Evolutionary conservation across 768 basidiomycete genomes (phyloP), one percentile per base, ranked within the genome.

Genomic region (Lentinula aciculospora): DNA sequence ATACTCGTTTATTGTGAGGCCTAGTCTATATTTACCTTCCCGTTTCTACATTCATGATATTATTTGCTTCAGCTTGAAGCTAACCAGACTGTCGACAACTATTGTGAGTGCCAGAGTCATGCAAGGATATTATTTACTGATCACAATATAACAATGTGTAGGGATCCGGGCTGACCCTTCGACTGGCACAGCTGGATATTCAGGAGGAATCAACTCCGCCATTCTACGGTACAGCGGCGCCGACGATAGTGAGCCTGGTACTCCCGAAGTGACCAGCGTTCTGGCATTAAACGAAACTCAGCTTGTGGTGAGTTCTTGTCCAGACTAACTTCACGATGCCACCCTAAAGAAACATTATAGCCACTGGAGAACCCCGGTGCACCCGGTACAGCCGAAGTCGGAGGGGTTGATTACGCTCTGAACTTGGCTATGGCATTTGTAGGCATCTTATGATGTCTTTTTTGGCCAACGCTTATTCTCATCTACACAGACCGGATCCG

Each of bases 191-290:
- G 61, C 58, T 37, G 69, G 72, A 1, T 73, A 72, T 49, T 54
- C 63, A 0, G 59, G 60, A 19, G 69, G 73, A 3, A 60, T 63
- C 58, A 73, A 70, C 62, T 68, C 67, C 32, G 76, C 75, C 34
- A 75, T 78, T 40, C 60, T 78, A 9, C 71, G 77, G 25, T 78
- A 78, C 57, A 55, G 50, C 23, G 73, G 73, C 15, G 75, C 76
- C 4, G 63, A 66, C 4, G 37, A 29, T 4, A 58, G 32, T 12
- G 77, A 79, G 17, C 76, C 76, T 50, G 55, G 46, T 6, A 56
- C 59, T 4, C 32, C 59, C 13, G 29, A 34, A n/a, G 54, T 37
- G 39, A 29, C 40, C 9, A 59, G 44, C 23, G 36, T 44, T 13
- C 23, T 42, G 4, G 27, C 62, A 28, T 70, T 73, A 19, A 64